phyloP scores from a whole-genome alignment of 768 basidiomycete genomes.

The Candolleomyces eurysporus region DNA sequence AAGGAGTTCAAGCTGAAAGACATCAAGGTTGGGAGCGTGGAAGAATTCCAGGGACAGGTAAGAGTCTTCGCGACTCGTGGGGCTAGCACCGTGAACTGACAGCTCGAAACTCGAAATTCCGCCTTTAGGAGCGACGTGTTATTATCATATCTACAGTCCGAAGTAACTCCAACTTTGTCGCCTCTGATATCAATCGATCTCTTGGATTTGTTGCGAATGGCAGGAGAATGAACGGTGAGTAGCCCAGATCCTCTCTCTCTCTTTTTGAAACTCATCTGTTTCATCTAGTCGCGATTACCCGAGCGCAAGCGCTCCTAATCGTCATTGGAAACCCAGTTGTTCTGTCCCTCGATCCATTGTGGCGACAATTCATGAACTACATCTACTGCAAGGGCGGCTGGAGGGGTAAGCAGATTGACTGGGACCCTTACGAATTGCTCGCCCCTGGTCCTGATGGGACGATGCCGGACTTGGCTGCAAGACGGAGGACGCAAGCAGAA shows the following conservation, averaged over 20 bases:
- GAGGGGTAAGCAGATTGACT: slow-evolving; percentile 40
- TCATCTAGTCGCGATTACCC: slow-evolving; percentile 58
- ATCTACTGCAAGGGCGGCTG: slow-evolving; percentile 50
- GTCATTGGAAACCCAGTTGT: slow-evolving; percentile 60
- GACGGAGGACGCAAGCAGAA: slow-evolving; percentile 24
- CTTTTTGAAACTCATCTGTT: neutral
- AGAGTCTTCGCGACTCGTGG: slow-evolving; percentile 7
- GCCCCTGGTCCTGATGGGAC: slow-evolving; percentile 21
- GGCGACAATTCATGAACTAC: slow-evolving; percentile 61
- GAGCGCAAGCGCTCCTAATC: slow-evolving; percentile 62
- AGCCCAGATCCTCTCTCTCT: too few relatives aligned
- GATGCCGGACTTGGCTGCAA: slow-evolving; percentile 24
- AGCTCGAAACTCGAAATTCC: slow-evolving; percentile 3
- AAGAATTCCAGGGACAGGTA: slow-evolving; percentile 70
- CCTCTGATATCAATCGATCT: slow-evolving; percentile 51
- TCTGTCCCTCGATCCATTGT: slow-evolving; percentile 56
- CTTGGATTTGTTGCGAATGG: slow-evolving; percentile 58
- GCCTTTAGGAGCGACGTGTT: slow-evolving; percentile 47
- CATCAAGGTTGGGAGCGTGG: slow-evolving; percentile 64
- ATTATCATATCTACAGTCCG: slow-evolving; percentile 61
- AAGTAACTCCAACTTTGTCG: slow-evolving; percentile 48
- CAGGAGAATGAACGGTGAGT: slow-evolving; percentile 55
- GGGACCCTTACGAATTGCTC: slow-evolving; percentile 32
- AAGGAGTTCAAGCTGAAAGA: slow-evolving; percentile 29
- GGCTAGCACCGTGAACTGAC: slow-evolving; percentile 7